Evolutionary conservation across 345 rosid genomes (phyloP).

Genomic region (Cardiospermum halicacabum): DNA sequence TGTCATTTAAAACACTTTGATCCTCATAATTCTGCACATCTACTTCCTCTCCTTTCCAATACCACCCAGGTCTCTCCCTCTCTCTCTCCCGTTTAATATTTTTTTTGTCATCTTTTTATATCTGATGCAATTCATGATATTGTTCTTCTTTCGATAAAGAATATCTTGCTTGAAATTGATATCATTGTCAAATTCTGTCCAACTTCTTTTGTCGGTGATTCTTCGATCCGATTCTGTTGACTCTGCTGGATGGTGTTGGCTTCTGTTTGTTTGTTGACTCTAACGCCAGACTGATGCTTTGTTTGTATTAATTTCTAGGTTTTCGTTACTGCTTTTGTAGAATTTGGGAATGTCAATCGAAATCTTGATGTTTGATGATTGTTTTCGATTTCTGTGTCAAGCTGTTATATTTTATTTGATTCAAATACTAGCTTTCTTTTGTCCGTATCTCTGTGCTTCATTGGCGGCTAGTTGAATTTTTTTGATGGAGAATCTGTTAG

Average conservation of each 20-base stretch:
- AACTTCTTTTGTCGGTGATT: not conserved
- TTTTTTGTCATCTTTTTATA: not conserved
- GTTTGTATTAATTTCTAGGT: not conserved
- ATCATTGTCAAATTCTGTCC: not conserved
- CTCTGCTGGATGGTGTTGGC: constrained; percentile 3
- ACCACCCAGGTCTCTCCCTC: constrained; percentile 6
- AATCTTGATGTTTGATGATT: not conserved
- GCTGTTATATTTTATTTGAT: no score
- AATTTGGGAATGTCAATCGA: not conserved
- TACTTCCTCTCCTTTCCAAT: not conserved
- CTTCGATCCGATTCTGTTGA: not conserved
- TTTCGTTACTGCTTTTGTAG: not conserved
- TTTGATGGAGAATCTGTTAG: not conserved
- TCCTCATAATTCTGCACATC: not conserved
- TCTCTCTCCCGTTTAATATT: not conserved
- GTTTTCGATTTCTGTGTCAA: not conserved
- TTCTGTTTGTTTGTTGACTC: not conserved
- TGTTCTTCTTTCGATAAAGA: not conserved
- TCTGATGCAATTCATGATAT: not conserved
- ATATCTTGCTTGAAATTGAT: not conserved
- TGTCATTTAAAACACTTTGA: constrained; percentile 18
- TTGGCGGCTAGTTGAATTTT: not conserved
- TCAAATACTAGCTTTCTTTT: not conserved
- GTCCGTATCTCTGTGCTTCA: no score
- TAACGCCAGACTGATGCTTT: not conserved